A percentile compares a stretch with the other conserved stretches of the same genome.
Evolutionary conservation across 306 rosid genomes (phyloP).

Genomic region (Cotoneaster glaucophyllus): DNA sequence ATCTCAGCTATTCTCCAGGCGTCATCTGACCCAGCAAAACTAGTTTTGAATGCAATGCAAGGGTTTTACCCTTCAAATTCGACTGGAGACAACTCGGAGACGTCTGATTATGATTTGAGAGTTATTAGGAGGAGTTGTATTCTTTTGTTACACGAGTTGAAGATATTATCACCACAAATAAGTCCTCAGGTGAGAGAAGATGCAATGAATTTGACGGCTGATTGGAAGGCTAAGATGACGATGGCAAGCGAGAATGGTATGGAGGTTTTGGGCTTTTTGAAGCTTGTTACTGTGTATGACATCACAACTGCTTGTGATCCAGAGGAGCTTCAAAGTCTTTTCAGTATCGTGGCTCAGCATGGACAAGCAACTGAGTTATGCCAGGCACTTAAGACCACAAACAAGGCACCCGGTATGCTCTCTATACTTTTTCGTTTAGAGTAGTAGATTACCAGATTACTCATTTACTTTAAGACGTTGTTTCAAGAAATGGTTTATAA

Average conservation of each 20-base stretch:
- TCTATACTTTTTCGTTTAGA: background rate
- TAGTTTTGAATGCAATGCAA: no score
- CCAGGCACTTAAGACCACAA: constrained; percentile 23
- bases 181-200: constrained; percentile 24
- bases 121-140: constrained; percentile 6
- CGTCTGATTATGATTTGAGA: background rate
- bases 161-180: constrained; percentile 24
- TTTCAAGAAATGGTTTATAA: no score
- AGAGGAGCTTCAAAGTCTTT: constrained; percentile 8
- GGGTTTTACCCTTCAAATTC: constrained; percentile 17
- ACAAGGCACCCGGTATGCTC: constrained; percentile 26
- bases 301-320: constrained; percentile 17
- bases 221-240: constrained; percentile 34
- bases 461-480: background rate
- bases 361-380: constrained; percentile 20
- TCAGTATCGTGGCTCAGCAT: constrained; percentile 17
- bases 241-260: constrained; percentile 1
- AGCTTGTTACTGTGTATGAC: constrained; percentile 29
- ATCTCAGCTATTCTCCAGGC: background rate
- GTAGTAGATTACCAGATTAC: background rate
- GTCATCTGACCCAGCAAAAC: constrained; percentile 17
- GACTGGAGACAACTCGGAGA: background rate
- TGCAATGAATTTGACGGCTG: constrained; percentile 28
- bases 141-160: constrained; percentile 24
- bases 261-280: constrained; percentile 36